Conservation (phyloP, 2,329 filamentous ascomycete genomes). For the Penicillium sp. region DNA sequence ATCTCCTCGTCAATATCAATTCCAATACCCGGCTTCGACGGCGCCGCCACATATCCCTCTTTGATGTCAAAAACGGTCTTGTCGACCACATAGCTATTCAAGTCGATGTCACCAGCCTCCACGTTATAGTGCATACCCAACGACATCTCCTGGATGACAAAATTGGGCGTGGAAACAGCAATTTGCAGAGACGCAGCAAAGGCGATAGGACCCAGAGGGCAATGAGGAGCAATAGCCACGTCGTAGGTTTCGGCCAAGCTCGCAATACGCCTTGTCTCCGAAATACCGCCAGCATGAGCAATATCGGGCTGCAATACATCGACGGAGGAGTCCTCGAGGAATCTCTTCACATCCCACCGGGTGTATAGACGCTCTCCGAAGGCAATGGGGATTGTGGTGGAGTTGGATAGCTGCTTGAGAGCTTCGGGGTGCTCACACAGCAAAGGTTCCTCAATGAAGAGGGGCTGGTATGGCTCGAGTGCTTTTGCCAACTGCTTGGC, state of each 20-base stretch:
- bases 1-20: constrained; percentile 72
- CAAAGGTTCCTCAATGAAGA: constrained; percentile 76
- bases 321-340: constrained; percentile 67
- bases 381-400: constrained; percentile 72
- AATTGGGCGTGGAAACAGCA: constrained; percentile 63
- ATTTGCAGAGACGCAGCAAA: constrained; percentile 71
- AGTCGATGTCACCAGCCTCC: constrained; percentile 61
- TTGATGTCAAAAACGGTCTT: constrained; percentile 65
- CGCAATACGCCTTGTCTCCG: constrained; percentile 68
- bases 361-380: constrained; percentile 72
- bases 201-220: constrained; percentile 71
- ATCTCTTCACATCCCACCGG: constrained; percentile 72
- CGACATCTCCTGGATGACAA: constrained; percentile 76
- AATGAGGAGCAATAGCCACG: constrained; percentile 72
- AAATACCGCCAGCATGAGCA: constrained; percentile 70
- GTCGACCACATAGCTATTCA: constrained; percentile 68
- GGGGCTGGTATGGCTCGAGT: constrained; percentile 65
- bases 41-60: constrained; percentile 64
- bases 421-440: constrained; percentile 69
- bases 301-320: constrained; percentile 76
- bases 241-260: constrained; percentile 73
- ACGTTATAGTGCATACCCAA: constrained; percentile 77
- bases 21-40: constrained; percentile 63
- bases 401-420: constrained; percentile 61
- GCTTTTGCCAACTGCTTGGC: constrained; percentile 71